A percentile compares a stretch with the other conserved stretches of the same genome.
Conservation (phyloP, 331 rosid genomes). For the Cydonia oblonga region DNA sequence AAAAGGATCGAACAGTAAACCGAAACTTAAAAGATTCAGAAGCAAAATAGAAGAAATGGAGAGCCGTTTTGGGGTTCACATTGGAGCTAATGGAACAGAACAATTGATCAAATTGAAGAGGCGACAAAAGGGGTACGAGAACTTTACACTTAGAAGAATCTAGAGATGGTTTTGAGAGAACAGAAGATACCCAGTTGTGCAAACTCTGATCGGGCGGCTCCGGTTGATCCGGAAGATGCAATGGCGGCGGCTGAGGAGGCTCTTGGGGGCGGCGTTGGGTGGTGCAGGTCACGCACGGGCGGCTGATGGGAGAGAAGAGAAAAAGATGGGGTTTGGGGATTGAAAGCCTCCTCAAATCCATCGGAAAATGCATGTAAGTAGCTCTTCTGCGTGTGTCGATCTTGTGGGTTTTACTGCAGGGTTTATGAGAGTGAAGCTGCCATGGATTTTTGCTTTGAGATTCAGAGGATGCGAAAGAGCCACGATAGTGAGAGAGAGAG, state of each 20-base stretch:
- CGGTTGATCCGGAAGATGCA: slow-evolving; percentile 7
- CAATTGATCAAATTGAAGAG: slow-evolving; percentile 43
- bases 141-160: slow-evolving; percentile 52
- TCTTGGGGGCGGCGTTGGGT: slow-evolving; percentile 18
- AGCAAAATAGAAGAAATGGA: slow-evolving; percentile 51
- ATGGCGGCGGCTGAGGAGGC: slow-evolving; percentile 23
- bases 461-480: not conserved
- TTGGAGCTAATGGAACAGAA: slow-evolving; percentile 32
- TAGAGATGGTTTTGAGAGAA: slow-evolving; percentile 39
- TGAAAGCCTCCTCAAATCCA: slow-evolving; percentile 41
- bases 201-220: slow-evolving; percentile 12
- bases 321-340: slow-evolving; percentile 14
- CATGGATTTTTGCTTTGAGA: not conserved
- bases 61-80: slow-evolving; percentile 49
- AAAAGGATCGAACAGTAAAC: slow-evolving; percentile 49
- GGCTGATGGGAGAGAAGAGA: slow-evolving; percentile 21
- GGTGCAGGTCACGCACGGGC: slow-evolving; percentile 37
- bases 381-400: not conserved
- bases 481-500: not conserved
- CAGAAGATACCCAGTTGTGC: slow-evolving; percentile 28
- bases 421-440: not conserved
- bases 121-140: slow-evolving; percentile 44
- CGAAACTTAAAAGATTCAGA: slow-evolving; percentile 25
- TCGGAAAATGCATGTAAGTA: not conserved
- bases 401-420: not conserved